A percentile compares a stretch with the other conserved stretches of the same genome.
Evolutionary conservation across 305 asterid species (phyloP).

Genomic region (Fraxinus paxiana): DNA sequence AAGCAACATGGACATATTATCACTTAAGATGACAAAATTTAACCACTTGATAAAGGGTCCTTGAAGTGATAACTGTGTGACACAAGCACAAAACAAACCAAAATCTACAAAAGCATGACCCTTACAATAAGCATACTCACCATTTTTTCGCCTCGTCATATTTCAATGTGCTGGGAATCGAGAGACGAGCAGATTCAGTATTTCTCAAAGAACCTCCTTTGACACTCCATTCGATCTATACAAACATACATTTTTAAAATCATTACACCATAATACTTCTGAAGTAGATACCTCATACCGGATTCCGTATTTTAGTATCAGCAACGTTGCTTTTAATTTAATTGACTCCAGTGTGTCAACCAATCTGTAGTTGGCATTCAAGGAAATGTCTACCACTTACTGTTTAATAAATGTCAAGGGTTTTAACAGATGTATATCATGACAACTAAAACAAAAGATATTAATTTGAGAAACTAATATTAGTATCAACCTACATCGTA

Average conservation of each 20-base stretch:
- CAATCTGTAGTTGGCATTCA: neutral
- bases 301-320: neutral
- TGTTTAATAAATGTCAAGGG: conserved; percentile 4
- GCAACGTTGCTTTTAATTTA: neutral
- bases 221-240: conserved; percentile 90
- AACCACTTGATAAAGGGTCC: neutral
- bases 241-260: conserved; percentile 18
- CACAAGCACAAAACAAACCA: conserved; percentile 13
- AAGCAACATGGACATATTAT: neutral
- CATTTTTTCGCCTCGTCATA: conserved; percentile 79
- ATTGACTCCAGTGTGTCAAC: neutral
- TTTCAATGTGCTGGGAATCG: conserved; percentile 77
- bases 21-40: neutral
- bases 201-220: conserved; percentile 87
- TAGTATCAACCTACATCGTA: neutral
- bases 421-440: neutral
- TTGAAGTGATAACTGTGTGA: conserved; percentile 10
- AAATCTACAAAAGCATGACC: conserved; percentile 10
- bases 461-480: neutral
- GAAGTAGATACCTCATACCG: neutral
- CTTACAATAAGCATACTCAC: conserved; percentile 37
- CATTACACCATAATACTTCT: neutral
- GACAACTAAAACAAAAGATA: neutral
- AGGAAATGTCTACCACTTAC: neutral
- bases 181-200: conserved; percentile 79